phyloP scores from a whole-genome alignment of 2,329 filamentous ascomycete species.

The Colletotrichum agaves region DNA sequence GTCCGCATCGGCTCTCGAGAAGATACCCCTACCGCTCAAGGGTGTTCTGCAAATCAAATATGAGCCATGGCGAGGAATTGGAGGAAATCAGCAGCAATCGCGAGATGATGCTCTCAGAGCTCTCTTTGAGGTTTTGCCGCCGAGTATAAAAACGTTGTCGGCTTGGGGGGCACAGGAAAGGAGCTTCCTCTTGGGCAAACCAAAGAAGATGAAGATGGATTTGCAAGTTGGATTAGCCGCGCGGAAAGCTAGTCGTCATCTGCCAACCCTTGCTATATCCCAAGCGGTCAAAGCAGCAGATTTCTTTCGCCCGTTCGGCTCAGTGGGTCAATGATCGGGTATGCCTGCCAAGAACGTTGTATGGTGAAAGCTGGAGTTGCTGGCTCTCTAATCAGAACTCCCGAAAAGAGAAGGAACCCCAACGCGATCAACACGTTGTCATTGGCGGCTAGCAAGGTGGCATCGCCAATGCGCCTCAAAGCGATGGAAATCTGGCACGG shows the following conservation, averaged over 20 bases:
- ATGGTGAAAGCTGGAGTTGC: neutral
- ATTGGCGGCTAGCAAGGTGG: neutral
- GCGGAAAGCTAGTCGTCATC: neutral
- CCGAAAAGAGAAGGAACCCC: neutral
- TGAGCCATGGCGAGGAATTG: neutral
- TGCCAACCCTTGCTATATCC: neutral
- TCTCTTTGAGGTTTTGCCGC: neutral
- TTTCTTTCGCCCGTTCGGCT: neutral
- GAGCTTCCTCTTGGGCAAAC: neutral
- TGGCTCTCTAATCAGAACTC: slow-evolving; percentile 1
- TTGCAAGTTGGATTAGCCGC: neutral
- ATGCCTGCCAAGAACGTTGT: neutral
- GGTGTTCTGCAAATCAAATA: neutral
- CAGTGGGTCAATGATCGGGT: neutral
- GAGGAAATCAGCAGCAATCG: too few species aligned
- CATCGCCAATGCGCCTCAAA: neutral
- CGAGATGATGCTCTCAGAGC: neutral
- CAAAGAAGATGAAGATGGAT: neutral
- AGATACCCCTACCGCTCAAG: neutral
- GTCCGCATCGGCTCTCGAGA: neutral
- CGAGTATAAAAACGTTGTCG: neutral
- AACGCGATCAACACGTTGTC: neutral
- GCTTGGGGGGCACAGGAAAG: neutral
- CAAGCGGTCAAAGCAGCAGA: neutral
- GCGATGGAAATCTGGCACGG: slow-evolving; percentile 2